Conservation (phyloP, 148 eudicot species). For the Talinum fruticosum region DNA sequence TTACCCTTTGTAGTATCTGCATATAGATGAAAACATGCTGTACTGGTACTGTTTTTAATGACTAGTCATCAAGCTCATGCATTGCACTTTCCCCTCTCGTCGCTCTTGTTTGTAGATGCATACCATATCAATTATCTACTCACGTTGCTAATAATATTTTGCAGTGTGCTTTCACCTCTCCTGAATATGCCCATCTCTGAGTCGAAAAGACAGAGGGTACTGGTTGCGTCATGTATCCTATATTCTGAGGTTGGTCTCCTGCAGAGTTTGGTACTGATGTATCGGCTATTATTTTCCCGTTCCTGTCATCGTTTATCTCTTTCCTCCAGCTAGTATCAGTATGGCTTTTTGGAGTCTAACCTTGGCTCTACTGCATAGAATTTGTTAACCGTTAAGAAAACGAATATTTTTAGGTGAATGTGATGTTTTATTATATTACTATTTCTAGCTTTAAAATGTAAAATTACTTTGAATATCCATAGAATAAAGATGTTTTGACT, state of each 20-base stretch:
- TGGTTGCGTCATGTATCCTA: conserved; percentile 87
- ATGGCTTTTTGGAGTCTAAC: too few relatives aligned
- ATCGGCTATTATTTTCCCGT: background rate
- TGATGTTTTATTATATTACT: too few relatives aligned
- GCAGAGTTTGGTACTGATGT: background rate
- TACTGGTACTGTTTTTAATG: background rate
- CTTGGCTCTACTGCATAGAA: too few relatives aligned
- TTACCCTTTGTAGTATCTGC: background rate
- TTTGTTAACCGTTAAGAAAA: too few relatives aligned
- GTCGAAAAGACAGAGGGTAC: conserved; percentile 93
- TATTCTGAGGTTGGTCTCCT: conserved; percentile 84
- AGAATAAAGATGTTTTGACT: too few relatives aligned
- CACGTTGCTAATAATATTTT: conserved; percentile 18
- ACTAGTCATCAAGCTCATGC: background rate
- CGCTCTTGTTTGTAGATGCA: background rate
- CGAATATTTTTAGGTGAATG: too few relatives aligned
- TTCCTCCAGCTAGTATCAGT: too few relatives aligned
- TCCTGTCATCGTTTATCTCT: conserved; percentile 5
- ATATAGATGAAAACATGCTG: background rate
- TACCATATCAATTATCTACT: background rate
- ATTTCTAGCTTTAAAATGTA: too few relatives aligned
- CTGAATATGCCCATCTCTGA: conserved; percentile 94
- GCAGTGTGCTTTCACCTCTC: conserved; percentile 96
- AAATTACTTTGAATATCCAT: too few relatives aligned
- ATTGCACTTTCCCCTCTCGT: background rate